Conservation (phyloP, 192 early-diverging fungal species). For the Linnemannia schmuckeri region DNA sequence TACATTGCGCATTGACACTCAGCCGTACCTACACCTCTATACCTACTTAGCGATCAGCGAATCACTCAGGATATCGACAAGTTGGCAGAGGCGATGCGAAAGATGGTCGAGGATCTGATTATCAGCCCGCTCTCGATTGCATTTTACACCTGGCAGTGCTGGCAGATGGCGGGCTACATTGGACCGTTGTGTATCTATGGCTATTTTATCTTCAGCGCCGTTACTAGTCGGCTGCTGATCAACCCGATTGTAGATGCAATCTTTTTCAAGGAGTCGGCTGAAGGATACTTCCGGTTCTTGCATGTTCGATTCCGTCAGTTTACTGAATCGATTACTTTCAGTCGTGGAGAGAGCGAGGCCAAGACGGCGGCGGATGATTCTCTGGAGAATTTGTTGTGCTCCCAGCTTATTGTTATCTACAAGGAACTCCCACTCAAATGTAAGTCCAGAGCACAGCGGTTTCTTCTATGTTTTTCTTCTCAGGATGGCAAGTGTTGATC, state of each 20-base stretch:
- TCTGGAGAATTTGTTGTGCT: slow-evolving; percentile 66
- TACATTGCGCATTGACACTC: background rate
- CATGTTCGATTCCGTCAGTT: slow-evolving; percentile 79
- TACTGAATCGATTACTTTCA: slow-evolving; percentile 87
- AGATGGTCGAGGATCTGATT: slow-evolving; percentile 72
- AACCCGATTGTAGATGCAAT: slow-evolving; percentile 82
- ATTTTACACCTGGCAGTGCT: slow-evolving; percentile 85
- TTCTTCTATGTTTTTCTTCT: background rate
- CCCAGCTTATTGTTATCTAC: slow-evolving; percentile 71
- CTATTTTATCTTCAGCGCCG: slow-evolving; percentile 76
- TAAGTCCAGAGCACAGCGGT: slow-evolving; percentile 18
- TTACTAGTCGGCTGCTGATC: slow-evolving; percentile 75
- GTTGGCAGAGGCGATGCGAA: slow-evolving; percentile 72
- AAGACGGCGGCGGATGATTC: slow-evolving; percentile 63
- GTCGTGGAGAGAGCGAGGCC: slow-evolving; percentile 81
- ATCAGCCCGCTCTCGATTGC: slow-evolving; percentile 80
- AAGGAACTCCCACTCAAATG: slow-evolving; percentile 62
- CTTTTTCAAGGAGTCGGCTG: slow-evolving; percentile 79
- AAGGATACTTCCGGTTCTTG: slow-evolving; percentile 84
- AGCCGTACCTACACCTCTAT: slow-evolving; percentile 39
- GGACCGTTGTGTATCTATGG: slow-evolving; percentile 80
- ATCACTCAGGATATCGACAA: slow-evolving; percentile 93
- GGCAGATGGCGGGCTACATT: slow-evolving; percentile 71
- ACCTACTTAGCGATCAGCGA: slow-evolving; percentile 77
- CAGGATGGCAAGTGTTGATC: background rate